Evolutionary conservation across 208 protist genomes (phyloP).

Genomic region (Leishmania aethiopica): DNA sequence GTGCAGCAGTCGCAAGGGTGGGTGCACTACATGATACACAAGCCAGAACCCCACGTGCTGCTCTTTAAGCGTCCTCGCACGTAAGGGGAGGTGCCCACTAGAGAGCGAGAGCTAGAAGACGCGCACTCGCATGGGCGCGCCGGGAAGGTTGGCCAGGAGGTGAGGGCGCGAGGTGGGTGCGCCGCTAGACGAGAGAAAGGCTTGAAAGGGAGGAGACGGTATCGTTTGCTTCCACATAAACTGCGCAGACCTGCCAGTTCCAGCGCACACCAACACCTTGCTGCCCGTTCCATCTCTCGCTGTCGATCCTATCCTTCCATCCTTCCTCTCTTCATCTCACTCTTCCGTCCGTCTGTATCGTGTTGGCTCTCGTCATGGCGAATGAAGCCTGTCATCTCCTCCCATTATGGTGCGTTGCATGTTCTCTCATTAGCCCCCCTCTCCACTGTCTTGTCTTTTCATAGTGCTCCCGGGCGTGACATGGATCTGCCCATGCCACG

Average conservation of each 20-base stretch:
- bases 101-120: not conserved
- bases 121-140: not conserved
- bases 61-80: constrained; percentile 92
- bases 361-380: not conserved
- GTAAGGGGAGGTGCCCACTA: constrained; percentile 9
- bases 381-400: not conserved
- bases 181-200: not conserved
- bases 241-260: not conserved
- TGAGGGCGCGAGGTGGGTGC: not conserved
- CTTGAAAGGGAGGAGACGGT: not conserved
- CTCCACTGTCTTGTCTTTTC: not conserved
- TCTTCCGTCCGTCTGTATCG: not conserved
- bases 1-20: constrained; percentile 98
- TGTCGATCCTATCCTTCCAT: not conserved
- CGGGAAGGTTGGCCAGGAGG: not conserved
- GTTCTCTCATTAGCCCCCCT: not conserved
- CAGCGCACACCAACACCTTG: not conserved
- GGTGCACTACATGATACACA: constrained; percentile 98
- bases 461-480: not conserved
- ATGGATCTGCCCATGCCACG: not conserved
- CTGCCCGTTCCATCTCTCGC: not conserved
- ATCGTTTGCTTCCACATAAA: not conserved
- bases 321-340: not conserved
- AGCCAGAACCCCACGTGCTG: constrained; percentile 96
- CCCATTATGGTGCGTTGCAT: not conserved